Conservation (phyloP, 2,329 filamentous ascomycete species). For the Rhinocladiella similis region DNA sequence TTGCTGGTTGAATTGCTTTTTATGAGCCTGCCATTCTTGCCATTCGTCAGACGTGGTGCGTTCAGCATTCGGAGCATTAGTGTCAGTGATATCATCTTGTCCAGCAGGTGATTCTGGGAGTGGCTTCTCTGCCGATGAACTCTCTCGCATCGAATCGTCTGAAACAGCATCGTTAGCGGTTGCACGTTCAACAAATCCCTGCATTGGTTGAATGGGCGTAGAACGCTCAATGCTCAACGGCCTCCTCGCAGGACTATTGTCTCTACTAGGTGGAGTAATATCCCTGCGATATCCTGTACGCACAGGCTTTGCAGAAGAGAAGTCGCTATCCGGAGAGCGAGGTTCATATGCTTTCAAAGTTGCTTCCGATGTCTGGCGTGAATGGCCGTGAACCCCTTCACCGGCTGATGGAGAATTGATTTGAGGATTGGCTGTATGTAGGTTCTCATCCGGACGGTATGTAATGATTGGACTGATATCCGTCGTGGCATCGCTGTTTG, state of each 20-base stretch:
- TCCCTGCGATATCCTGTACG: slow-evolving; percentile 58
- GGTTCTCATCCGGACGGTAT: slow-evolving; percentile 49
- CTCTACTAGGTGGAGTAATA: slow-evolving; percentile 58
- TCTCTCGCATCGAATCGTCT: slow-evolving; percentile 1
- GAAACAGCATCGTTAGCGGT: neutral
- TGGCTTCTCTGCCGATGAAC: slow-evolving; percentile 2
- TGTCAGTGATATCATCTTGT: slow-evolving; percentile 18
- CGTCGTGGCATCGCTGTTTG: slow-evolving; percentile 63
- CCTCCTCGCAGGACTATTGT: slow-evolving; percentile 62
- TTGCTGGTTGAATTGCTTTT: slow-evolving; percentile 12
- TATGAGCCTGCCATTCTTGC: slow-evolving; percentile 18
- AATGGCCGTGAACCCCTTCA: slow-evolving; percentile 19
- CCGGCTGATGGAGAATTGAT: slow-evolving; percentile 50
- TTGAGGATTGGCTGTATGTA: slow-evolving; percentile 46
- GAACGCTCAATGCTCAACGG: slow-evolving; percentile 52
- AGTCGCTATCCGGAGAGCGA: slow-evolving; percentile 1
- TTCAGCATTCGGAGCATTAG: neutral
- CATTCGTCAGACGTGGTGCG: slow-evolving; percentile 17
- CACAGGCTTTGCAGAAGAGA: slow-evolving; percentile 40
- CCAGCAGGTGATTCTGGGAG: slow-evolving; percentile 34
- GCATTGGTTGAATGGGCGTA: slow-evolving; percentile 41
- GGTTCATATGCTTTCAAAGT: slow-evolving; percentile 21
- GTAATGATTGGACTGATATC: slow-evolving; percentile 67
- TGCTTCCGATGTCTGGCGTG: slow-evolving; percentile 33
- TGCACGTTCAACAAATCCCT: slow-evolving; percentile 40